Evolutionary conservation across 495 filamentous ascomycete species (phyloP), one percentile per base, ranked within the genome.

Genomic region (Neurospora sp.): DNA sequence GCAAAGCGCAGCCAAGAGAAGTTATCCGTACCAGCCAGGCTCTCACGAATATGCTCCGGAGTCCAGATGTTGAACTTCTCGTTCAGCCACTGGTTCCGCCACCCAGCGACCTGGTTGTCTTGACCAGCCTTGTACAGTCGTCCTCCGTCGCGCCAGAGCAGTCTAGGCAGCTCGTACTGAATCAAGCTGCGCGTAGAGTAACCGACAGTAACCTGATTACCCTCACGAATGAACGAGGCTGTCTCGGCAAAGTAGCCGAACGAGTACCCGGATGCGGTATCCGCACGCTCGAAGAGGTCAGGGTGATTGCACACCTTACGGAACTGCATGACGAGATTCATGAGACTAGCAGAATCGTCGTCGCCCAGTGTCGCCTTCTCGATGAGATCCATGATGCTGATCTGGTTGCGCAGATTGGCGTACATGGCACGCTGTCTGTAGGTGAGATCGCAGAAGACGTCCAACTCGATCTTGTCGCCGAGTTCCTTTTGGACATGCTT

Each of bases 261-360:
- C 2, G 93, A 93, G 78, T 94, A 91, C 0, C 95, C 94, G 18
- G 94, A 97, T 22, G 88, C 89, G 22, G 92, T 96, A 72, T 98
- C 96, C 18, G 95, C 94, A 59, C 96, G 89, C 80, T 99, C 94
- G 74, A 98, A 98, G 27, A 99, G 84, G 83, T 99, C 96, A 3
- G 96, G 96, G 81, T 99, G 96, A 78, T 99, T 99, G 85, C 96
- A 99, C 70, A 99, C 96, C 84, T 99, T 99, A 71, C 96, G 90
- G 88, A 99, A 99, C 82, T 99, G 96, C 96, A 99, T 99, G 72
- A 99, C 96, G 74, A 99, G 86, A 80, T 98, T 99, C 96, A 99
- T 99, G 78, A 99, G 80, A 20, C 94, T 99, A 16, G 93, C 93
- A 38, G 93, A 95, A 77, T 98, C 96, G 75, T 99, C 96, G 77